Evolutionary conservation across 2,329 filamentous ascomycete species (phyloP), one percentile per base, ranked within the genome.

Genomic region (Trichoderma semiorbis): DNA sequence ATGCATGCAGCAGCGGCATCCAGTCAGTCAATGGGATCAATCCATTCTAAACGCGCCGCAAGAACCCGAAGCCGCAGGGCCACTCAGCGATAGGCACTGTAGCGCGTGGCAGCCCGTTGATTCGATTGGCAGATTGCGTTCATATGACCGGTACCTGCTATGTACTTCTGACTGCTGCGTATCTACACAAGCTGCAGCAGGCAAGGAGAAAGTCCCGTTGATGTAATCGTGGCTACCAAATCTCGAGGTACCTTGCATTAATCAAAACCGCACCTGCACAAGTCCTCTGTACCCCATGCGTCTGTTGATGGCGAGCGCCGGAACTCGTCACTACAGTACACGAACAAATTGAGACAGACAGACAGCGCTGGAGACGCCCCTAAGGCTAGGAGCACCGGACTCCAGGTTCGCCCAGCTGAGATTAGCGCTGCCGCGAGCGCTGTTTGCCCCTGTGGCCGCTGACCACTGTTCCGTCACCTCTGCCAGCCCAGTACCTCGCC

Each of bases 81-180:
- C 72, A 73, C 53, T 73, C 61, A 73, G 72, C 68, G 69, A 73
- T 67, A 50, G 68, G 26, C 68, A 63, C 57, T 53, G 72, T 68
- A 67, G 39, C 72, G 72, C 72, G 72, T 73, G 72, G 72, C 72
- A 68, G 55, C 34, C 62, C 50, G 53, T 26, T 32, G 58, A 69
- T 69, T 34, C 57, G 57, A 60, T 60, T 60, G 65, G 34, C 62
- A 28, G 61, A 36, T 36, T 61, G 58, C 24, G 50, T 14, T 50
- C n/a, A 50, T n/a, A 50, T 21, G 43, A 50, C n/a, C 11, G n/a
- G 57, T 60, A 60, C 57, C 18, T 58, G 55, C 18, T 28, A 58
- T 32, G 16, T 28, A 32, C n/a, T 12, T 34, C 57, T n/a, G n/a
- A 21, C 43, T 21, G 55, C 24, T n/a, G 55, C 30, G 55, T 60